Evolutionary conservation across 805 yeast genomes (phyloP).

Genomic region (Blastobotrys parvus): DNA sequence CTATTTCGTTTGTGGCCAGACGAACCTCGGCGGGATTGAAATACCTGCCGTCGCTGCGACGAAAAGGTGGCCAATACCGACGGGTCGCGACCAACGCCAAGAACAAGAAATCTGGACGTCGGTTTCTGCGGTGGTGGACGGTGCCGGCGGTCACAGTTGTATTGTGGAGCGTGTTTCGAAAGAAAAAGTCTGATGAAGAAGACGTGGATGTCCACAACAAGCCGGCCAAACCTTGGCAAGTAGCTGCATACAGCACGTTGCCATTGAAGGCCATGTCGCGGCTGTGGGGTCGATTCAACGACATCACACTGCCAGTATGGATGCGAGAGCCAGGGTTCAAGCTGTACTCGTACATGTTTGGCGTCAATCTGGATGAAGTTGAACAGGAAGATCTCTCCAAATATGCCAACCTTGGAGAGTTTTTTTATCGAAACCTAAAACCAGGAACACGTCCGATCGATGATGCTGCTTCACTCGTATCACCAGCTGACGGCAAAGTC

Average conservation of each 20-base stretch:
- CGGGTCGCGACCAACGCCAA: background rate
- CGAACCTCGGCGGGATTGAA: slow-evolving; percentile 3
- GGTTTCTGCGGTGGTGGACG: slow-evolving; percentile 18
- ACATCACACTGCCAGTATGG: slow-evolving; percentile 79
- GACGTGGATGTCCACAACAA: slow-evolving; percentile 8
- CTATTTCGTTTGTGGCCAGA: slow-evolving; percentile 4
- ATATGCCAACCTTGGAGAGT: slow-evolving; percentile 78
- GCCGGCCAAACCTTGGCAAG: slow-evolving; percentile 77
- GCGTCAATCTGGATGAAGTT: slow-evolving; percentile 85
- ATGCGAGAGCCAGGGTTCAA: slow-evolving; percentile 72
- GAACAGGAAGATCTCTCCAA: slow-evolving; percentile 68
- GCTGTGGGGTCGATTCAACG: slow-evolving; percentile 89
- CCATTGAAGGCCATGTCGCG: slow-evolving; percentile 89
- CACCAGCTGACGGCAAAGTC: slow-evolving; percentile 92
- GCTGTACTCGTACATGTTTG: slow-evolving; percentile 71
- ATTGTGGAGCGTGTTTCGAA: slow-evolving; percentile 16
- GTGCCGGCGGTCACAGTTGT: slow-evolving; percentile 21
- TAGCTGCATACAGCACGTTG: slow-evolving; percentile 79
- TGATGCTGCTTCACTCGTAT: slow-evolving; percentile 54
- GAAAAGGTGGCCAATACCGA: background rate
- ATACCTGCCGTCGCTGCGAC: slow-evolving; percentile 9
- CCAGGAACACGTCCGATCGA: slow-evolving; percentile 75
- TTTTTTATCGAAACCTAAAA: slow-evolving; percentile 74
- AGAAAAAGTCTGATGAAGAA: slow-evolving; percentile 10
- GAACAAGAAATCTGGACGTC: slow-evolving; percentile 2